Evolutionary conservation across 768 basidiomycete genomes (phyloP).

Genomic region (Phylloporus sp.): DNA sequence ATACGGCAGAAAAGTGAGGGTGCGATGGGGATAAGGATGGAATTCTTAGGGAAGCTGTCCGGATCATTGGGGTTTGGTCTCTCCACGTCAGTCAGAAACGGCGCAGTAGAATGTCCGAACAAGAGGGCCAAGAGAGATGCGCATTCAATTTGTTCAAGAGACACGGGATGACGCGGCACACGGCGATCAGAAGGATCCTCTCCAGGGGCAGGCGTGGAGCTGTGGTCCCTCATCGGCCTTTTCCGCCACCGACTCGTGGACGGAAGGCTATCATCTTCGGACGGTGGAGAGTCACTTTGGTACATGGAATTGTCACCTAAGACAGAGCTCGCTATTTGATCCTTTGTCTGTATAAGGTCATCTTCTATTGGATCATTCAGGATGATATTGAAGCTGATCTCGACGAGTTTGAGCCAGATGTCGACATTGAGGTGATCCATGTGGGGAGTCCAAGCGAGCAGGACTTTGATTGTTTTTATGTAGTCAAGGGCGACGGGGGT

Average conservation of each 20-base stretch:
- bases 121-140: conserved; percentile 59
- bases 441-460: conserved; percentile 70
- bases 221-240: conserved; percentile 21
- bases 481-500: conserved; percentile 73
- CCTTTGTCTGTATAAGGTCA: conserved; percentile 23
- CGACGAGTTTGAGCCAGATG: conserved; percentile 65
- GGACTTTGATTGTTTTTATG: conserved; percentile 65
- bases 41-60: conserved; percentile 32
- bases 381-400: conserved; percentile 74
- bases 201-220: conserved; percentile 19
- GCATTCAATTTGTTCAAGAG: conserved; percentile 67
- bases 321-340: conserved; percentile 18
- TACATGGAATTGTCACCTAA: conserved; percentile 29
- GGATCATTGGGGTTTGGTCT: conserved; percentile 20
- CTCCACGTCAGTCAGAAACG: conserved; percentile 44
- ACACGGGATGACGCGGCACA: conserved; percentile 33
- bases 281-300: conserved; percentile 30
- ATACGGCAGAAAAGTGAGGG: conserved; percentile 57
- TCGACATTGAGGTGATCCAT: conserved; percentile 66
- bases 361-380: conserved; percentile 53
- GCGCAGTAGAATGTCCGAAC: conserved; percentile 55
- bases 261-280: conserved; percentile 31
- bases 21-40: conserved; percentile 17
- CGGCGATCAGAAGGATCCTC: conserved; percentile 22
- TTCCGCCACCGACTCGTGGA: conserved; percentile 26